Evolutionary conservation across 2,329 filamentous ascomycete species (phyloP), one percentile per base, ranked within the genome.

Genomic region (Zymoseptoria brevis): DNA sequence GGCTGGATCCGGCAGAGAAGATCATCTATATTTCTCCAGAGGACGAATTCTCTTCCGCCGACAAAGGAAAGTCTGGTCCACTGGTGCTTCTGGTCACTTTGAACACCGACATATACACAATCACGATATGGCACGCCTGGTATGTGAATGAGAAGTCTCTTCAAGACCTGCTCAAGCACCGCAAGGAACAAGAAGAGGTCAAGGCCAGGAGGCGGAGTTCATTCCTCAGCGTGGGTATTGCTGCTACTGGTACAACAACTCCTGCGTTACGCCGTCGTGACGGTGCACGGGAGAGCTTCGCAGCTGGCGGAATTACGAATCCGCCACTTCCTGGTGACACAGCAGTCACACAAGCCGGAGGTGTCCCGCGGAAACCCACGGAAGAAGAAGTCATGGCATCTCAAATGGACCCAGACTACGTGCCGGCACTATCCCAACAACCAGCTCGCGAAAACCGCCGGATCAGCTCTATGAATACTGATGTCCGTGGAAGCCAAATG

Each of bases 101-200:
- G 62, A 96, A 96, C 69, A 78, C 85, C 57, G 87, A 90, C 64
- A 84, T 84, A 2, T 87, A 85, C 66, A 82, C 86, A 67, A 91
- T 95, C 71, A 94, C 87, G 2, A 80, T 97, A 52, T 97, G 93
- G 93, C 87, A 86, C 60, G 82, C 92, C 56, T 82, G 85, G 51
- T 96, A 96, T 71, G 78, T 91, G 56, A 82, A 87, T 29, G 85
- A 87, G 61, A 85, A 87, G 63, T 81, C 71, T 67, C 79, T 79
- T 55, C 74, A 74, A 58, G 68, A 71, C 50, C 71, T 77, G 13
- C 70, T 76, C 53, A 75, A 77, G 63, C 70, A 73, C 55, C 71
- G 75, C 55, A 64, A 70, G n/a, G 69, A 72, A 21, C 64, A 71
- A 30, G 72, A 75, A 60, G 71, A 69, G 22, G 71, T 71, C 13